Base-by-base conservation (phyloP, 305 asterid genomes). In the Plantago coronopus region DNA sequence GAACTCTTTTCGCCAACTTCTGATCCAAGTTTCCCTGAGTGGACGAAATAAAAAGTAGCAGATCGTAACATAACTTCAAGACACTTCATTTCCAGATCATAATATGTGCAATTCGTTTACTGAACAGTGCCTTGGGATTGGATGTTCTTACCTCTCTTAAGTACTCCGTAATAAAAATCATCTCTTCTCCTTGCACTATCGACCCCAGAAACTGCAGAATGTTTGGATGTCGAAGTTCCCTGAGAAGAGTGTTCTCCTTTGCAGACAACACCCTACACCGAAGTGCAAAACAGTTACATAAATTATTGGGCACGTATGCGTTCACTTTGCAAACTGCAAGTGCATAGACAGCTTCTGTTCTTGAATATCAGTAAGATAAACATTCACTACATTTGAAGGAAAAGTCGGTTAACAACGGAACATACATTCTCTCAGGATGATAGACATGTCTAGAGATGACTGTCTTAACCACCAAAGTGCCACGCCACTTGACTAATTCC, bases 201-300 rank as follows among this genome's bases (percentile, higher is more conserved):
- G 90, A 83, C 56, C 90, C 90, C 48, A 83, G 90, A 78, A 83
- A 83, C 77, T 83, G 81, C 78, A 83, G 64, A 58, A 83, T 83
- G 69, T 83, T 83, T 49, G 90, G 90, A 72, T 83, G 87, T 42
- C 80, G 84, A 60, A 83, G 87, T 69, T 83, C 85, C 63, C 82
- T 72, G 40, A 83, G 74, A 64, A 74, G 78, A 53, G 83, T 78
- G 49, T 78, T 76, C 57, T 80, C 81, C 76, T 76, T 83, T 3
- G 87, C 90, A 34, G 90, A 53, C 73, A 80, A 66, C 46, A 76
- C 82, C 87, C 90, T 78, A 59, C 46, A 68, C 50, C 63, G 66
- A 34, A 23, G 47, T 65, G 48, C 44, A 65, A 61, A 59, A 25
- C 12, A 38, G 54, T 54, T 49, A 48, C 34, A 37, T 17, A 47